Evolutionary conservation across 805 yeast species (phyloP).

Genomic region (Candida rishiriensis): DNA sequence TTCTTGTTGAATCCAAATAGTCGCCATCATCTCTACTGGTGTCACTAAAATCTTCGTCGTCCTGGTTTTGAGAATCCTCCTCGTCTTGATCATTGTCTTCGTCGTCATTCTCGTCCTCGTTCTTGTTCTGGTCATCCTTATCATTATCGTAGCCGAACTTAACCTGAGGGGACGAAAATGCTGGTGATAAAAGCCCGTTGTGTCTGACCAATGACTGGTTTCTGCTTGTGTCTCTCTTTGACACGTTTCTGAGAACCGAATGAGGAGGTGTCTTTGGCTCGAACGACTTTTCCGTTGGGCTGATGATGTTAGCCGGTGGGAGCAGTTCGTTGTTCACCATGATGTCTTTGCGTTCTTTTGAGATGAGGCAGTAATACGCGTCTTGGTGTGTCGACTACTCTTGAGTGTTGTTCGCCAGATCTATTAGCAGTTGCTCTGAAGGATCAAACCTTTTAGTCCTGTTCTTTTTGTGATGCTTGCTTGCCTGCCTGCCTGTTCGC

Average conservation of each 20-base stretch:
- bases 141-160: conserved; percentile 9
- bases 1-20: conserved; percentile 10
- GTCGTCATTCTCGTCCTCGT: conserved; percentile 8
- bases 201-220: conserved; percentile 7
- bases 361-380: too few relatives aligned
- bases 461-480: too few relatives aligned
- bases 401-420: too few relatives aligned
- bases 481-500: too few relatives aligned
- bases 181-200: conserved; percentile 32
- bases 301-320: conserved; percentile 23
- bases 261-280: conserved; percentile 30
- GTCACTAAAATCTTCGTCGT: neutral
- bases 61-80: neutral
- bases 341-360: too few relatives aligned
- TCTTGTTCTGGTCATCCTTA: conserved; percentile 2
- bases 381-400: too few relatives aligned
- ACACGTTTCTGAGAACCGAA: conserved; percentile 19
- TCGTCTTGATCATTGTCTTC: conserved; percentile 9
- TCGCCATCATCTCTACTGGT: conserved; percentile 7
- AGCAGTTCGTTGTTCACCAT: conserved; percentile 7
- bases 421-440: too few relatives aligned
- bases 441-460: too few relatives aligned
- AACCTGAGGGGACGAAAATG: conserved; percentile 46
- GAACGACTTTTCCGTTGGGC: conserved; percentile 23
- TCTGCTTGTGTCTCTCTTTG: conserved; percentile 4